A percentile compares a stretch with the other conserved stretches of the same genome.
phyloP scores from a whole-genome alignment of 1,284 basidiomycete genomes.

The Moesziomyces aphidis region DNA sequence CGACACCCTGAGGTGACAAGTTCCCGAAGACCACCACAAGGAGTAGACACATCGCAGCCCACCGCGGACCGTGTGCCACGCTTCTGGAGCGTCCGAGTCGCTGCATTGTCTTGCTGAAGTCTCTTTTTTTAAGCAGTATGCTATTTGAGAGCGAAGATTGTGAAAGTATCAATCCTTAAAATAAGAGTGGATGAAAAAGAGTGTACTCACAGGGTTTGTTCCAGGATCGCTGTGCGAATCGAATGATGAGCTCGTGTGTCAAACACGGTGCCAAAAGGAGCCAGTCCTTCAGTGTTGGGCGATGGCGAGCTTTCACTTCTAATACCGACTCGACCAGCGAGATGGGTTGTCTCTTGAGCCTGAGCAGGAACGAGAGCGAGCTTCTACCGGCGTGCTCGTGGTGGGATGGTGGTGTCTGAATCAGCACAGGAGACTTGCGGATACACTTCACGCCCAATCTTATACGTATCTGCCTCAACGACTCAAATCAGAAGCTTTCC shows the following conservation, averaged over 20 bases:
- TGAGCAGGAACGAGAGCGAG: not conserved
- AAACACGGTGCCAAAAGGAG: constrained; percentile 8
- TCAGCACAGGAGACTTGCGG: not conserved
- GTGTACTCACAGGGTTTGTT: constrained; percentile 22
- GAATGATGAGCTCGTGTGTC: constrained; percentile 1
- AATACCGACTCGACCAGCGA: constrained; percentile 24
- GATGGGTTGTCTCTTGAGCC: not conserved
- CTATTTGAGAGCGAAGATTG: too few relatives aligned
- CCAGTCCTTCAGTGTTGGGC: constrained; percentile 1
- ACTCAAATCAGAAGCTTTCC: not conserved
- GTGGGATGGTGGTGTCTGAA: not conserved
- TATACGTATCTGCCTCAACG: constrained; percentile 3
- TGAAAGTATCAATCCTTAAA: not conserved
- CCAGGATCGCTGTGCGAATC: constrained; percentile 3
- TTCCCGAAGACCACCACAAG: not conserved
- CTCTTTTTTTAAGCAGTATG: not conserved
- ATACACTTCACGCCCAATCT: not conserved
- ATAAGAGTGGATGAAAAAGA: not conserved
- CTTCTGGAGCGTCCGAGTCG: not conserved
- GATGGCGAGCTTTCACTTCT: not conserved
- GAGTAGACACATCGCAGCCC: constrained; percentile 6
- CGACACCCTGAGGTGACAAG: not conserved
- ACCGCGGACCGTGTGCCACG: not conserved
- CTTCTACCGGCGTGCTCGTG: not conserved
- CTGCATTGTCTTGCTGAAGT: not conserved